phyloP scores from a whole-genome alignment of 352 stramenopile genomes.

The Phytophthora boehmeriae region DNA sequence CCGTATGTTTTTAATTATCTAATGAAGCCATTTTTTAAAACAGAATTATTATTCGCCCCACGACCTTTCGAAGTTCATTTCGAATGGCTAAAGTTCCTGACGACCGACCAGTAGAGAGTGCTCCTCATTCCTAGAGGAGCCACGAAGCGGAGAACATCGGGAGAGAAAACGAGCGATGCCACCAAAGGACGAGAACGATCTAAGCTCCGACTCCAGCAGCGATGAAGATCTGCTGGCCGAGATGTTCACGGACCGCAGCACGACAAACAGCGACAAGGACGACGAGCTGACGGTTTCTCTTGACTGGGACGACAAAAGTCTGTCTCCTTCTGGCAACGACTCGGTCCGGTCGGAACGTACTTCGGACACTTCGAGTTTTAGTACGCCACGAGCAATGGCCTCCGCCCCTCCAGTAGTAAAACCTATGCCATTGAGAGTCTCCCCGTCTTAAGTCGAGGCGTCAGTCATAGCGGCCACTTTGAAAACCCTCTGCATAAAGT shows the following conservation, averaged over 20 bases:
- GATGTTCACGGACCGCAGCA: conserved; percentile 34
- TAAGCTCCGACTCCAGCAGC: background rate
- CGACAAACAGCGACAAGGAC: conserved; percentile 15
- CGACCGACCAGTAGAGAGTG: background rate
- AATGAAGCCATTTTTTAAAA: too few relatives aligned
- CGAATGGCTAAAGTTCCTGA: background rate
- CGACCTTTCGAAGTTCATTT: too few relatives aligned
- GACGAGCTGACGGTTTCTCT: conserved; percentile 16
- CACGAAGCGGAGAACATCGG: background rate
- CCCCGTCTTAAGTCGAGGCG: conserved; percentile 14
- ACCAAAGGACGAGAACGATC: conserved; percentile 16
- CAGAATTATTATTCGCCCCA: too few relatives aligned
- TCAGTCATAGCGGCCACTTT: conserved; percentile 24
- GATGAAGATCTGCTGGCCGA: conserved; percentile 29
- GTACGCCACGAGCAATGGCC: background rate
- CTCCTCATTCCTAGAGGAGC: background rate
- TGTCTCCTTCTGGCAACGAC: background rate
- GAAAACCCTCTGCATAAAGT: conserved; percentile 21
- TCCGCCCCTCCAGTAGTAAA: background rate
- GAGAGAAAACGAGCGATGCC: conserved; percentile 9
- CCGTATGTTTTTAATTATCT: too few relatives aligned
- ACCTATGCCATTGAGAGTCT: conserved; percentile 5
- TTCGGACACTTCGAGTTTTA: background rate
- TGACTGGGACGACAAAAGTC: conserved; percentile 2
- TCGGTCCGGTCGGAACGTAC: background rate